phyloP scores from a whole-genome alignment of 805 yeast genomes.

The Spathaspora boniae region DNA sequence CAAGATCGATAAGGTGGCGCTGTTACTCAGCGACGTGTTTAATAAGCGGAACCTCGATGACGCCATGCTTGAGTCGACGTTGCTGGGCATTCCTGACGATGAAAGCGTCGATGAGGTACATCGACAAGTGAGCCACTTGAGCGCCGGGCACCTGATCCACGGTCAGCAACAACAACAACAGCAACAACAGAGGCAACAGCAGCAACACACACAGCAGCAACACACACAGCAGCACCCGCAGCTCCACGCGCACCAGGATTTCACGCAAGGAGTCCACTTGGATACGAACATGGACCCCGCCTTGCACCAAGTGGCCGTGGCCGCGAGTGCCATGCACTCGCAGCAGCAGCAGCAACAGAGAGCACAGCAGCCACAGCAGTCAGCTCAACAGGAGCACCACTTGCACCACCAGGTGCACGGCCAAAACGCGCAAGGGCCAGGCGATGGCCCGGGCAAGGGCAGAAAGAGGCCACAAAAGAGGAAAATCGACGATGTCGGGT shows the following conservation, averaged over 20 bases:
- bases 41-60: constrained; percentile 10
- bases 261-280: constrained; percentile 9
- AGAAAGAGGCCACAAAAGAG: constrained; percentile 6
- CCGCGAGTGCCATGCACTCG: constrained; percentile 33
- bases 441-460: constrained; percentile 1
- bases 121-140: too few species aligned
- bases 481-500: neutral
- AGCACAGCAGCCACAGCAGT: constrained; percentile 12
- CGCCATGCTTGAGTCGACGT: constrained; percentile 10
- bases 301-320: constrained; percentile 37
- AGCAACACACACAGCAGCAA: constrained; percentile 2
- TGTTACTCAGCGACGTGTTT: constrained; percentile 28
- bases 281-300: constrained; percentile 42
- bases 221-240: constrained; percentile 4
- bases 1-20: constrained; percentile 37
- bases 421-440: constrained; percentile 8
- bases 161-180: constrained; percentile 3
- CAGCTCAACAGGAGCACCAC: constrained; percentile 13
- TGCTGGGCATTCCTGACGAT: too few species aligned
- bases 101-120: too few species aligned
- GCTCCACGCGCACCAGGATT: neutral
- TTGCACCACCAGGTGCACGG: constrained; percentile 7
- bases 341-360: constrained; percentile 11
- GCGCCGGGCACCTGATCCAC: constrained; percentile 1
- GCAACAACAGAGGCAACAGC: neutral